Conservation (phyloP, 352 stramenopile genomes). For the Globisporangium orthogonon region DNA sequence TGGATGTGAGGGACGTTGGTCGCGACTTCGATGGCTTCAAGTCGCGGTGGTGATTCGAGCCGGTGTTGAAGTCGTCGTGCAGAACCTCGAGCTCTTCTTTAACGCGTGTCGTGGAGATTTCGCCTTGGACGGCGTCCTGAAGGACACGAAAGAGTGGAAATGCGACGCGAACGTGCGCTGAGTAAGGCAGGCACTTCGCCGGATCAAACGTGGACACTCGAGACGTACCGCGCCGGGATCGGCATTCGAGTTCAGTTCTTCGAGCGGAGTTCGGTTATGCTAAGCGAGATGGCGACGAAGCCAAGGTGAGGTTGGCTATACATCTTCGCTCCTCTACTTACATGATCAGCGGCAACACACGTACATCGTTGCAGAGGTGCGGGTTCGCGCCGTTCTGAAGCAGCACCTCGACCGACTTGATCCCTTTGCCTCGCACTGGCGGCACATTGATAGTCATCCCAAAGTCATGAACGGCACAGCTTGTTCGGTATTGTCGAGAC, state of each 20-base stretch:
- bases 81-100: slow-evolving; percentile 13
- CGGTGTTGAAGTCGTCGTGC: slow-evolving; percentile 1
- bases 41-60: background rate
- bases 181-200: too few relatives aligned
- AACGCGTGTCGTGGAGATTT: slow-evolving; percentile 13
- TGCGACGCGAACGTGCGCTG: background rate
- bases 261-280: slow-evolving; percentile 63
- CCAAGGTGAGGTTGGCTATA: background rate
- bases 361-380: slow-evolving; percentile 52
- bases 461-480: background rate
- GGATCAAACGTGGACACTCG: background rate
- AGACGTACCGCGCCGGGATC: slow-evolving; percentile 23
- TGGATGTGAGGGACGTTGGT: background rate
- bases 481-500: background rate
- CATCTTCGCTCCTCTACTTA: background rate
- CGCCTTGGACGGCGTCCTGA: slow-evolving; percentile 6
- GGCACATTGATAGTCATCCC: too few relatives aligned
- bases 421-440: slow-evolving; percentile 36
- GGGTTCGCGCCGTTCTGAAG: slow-evolving; percentile 57
- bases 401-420: slow-evolving; percentile 50
- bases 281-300: slow-evolving; percentile 5
- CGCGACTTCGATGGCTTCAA: slow-evolving; percentile 3
- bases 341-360: background rate
- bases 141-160: background rate
- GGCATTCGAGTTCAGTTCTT: slow-evolving; percentile 39